Conservation (phyloP, 495 filamentous ascomycete species). For the Penicillium soppii region DNA sequence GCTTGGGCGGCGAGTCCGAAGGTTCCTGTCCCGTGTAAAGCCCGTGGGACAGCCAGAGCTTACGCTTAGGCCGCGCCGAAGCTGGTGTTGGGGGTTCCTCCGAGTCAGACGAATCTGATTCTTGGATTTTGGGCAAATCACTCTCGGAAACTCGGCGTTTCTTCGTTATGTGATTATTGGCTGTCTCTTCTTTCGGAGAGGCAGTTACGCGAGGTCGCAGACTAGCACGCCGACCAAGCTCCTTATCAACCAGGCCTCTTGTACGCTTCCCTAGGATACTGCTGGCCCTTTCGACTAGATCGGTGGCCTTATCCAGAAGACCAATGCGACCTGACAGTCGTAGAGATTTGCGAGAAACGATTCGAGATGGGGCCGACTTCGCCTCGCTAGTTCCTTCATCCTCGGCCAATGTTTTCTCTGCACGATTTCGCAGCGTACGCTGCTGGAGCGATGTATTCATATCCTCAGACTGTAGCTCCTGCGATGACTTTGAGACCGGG, state of each 20-base stretch:
- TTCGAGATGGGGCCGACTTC: constrained; percentile 12
- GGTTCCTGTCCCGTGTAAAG: constrained; percentile 86
- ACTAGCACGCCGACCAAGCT: constrained; percentile 38
- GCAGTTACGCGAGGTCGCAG: constrained; percentile 38
- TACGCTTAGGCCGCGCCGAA: constrained; percentile 46
- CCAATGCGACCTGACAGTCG: constrained; percentile 43
- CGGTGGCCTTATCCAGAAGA: constrained; percentile 44
- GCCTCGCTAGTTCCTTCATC: constrained; percentile 33
- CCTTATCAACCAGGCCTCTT: constrained; percentile 44
- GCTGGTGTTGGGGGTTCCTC: constrained; percentile 34
- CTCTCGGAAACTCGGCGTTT: constrained; percentile 51
- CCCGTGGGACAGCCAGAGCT: constrained; percentile 77
- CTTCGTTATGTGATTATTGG: constrained; percentile 40
- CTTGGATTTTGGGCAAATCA: constrained; percentile 43
- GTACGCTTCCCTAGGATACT: constrained; percentile 57
- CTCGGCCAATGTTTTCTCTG: constrained; percentile 46
- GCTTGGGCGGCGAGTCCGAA: constrained; percentile 60
- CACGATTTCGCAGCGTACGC: constrained; percentile 48
- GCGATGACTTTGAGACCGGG: constrained; percentile 41
- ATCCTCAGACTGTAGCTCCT: constrained; percentile 39
- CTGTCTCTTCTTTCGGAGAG: constrained; percentile 30
- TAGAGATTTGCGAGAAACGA: constrained; percentile 17
- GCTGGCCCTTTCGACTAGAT: constrained; percentile 40
- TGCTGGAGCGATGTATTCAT: constrained; percentile 37
- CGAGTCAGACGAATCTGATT: constrained; percentile 31